A percentile compares a stretch with the other conserved stretches of the same genome.
These are phyloP conservation scores for Amanita polypyramis DNA, from an alignment of 768 basidiomycete species.

Conservation along the genomic window DNA sequence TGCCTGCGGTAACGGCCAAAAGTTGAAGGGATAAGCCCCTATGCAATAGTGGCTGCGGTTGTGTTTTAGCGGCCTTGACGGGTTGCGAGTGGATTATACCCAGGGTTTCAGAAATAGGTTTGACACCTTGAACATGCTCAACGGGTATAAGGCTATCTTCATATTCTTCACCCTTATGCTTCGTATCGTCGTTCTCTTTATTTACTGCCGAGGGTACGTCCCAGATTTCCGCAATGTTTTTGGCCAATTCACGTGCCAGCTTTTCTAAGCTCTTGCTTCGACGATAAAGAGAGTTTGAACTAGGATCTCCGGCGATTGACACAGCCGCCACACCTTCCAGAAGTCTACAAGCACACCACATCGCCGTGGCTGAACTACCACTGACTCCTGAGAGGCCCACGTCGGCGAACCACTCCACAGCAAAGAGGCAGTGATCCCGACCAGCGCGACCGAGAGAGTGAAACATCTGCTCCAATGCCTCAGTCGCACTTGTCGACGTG, in stretches of 20 bases:
- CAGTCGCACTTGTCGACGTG: conserved; percentile 36
- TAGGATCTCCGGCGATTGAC: conserved; percentile 25
- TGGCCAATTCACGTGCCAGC: conserved; percentile 50
- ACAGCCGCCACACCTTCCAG: conserved; percentile 60
- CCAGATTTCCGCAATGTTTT: conserved; percentile 64
- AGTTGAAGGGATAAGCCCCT: conserved; percentile 62
- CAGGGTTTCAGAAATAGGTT: conserved; percentile 48
- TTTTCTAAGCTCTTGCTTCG: conserved; percentile 49
- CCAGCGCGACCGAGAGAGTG: conserved; percentile 57
- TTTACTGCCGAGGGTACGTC: conserved; percentile 31
- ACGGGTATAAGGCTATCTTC: conserved; percentile 28
- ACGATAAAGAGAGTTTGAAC: conserved; percentile 16
- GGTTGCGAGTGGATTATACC: conserved; percentile 32
- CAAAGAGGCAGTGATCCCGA: conserved; percentile 58
- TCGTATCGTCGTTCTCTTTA: conserved; percentile 10
- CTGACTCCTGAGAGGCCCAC: conserved; percentile 36
- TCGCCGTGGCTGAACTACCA: conserved; percentile 48
- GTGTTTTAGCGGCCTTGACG: conserved; percentile 14
- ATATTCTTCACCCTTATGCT: conserved; percentile 9
- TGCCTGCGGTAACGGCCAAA: conserved; percentile 58
- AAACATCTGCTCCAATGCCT: conserved; percentile 62
- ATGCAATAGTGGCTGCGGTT: conserved; percentile 56
- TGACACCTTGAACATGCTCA: conserved; percentile 58
- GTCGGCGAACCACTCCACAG: conserved; percentile 76
- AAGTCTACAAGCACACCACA: conserved; percentile 77